Evolutionary conservation across 2,329 filamentous ascomycete species (phyloP).

Genomic region (Triangularia setosa): DNA sequence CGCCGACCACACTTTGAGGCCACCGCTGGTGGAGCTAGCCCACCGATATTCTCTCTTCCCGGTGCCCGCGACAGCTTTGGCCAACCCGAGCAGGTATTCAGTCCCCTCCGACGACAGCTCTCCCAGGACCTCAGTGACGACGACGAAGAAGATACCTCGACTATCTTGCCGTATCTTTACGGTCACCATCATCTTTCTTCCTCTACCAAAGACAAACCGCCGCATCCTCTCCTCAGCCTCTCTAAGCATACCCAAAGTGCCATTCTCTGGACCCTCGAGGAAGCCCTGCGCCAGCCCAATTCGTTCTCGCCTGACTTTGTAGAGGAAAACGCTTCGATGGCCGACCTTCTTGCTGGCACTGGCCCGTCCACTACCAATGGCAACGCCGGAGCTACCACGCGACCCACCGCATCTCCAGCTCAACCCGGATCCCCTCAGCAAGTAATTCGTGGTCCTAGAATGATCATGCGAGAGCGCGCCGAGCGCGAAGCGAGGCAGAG

Average conservation of each 20-base stretch:
- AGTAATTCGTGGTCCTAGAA: conserved; percentile 76
- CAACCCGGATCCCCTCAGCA: conserved; percentile 52
- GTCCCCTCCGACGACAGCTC: conserved; percentile 34
- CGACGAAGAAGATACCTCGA: conserved; percentile 38
- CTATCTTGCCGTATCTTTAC: conserved; percentile 33
- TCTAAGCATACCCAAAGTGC: conserved; percentile 83
- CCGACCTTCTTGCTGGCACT: conserved; percentile 57
- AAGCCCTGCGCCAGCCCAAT: conserved; percentile 78
- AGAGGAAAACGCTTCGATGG: conserved; percentile 91
- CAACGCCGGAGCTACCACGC: conserved; percentile 44
- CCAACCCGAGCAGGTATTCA: conserved; percentile 22
- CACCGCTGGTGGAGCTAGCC: conserved; percentile 46
- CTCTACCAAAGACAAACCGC: conserved; percentile 33
- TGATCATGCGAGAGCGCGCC: conserved; percentile 85
- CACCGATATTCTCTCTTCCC: conserved; percentile 36
- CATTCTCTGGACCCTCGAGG: conserved; percentile 88
- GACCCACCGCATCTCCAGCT: conserved; percentile 46
- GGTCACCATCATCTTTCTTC: conserved; percentile 31
- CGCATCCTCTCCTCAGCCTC: conserved; percentile 57
- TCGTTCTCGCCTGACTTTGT: conserved; percentile 77
- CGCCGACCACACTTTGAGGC: conserved; percentile 44
- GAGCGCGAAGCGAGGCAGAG: conserved; percentile 70
- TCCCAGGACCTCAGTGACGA: conserved; percentile 49
- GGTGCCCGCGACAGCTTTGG: conserved; percentile 20
- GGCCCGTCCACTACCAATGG: conserved; percentile 52